Evolutionary conservation across 441 rosid species (phyloP), one percentile per base, ranked within the genome.

Genomic region (Raphanus hybrid): DNA sequence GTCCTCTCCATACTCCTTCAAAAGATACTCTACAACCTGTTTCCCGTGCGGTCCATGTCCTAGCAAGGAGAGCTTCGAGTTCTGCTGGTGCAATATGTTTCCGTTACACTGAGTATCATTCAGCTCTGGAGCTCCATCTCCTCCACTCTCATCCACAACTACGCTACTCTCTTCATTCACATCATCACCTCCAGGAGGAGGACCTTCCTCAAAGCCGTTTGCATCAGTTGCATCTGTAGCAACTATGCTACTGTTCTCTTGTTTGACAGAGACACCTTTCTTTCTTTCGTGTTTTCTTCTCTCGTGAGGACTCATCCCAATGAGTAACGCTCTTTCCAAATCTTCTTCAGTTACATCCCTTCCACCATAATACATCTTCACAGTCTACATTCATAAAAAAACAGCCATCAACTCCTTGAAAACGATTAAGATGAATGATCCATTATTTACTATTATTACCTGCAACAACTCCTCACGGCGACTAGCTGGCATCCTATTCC

Each of bases 41-140:
- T 91, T 87, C 62, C 99, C 99, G 65, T 93, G 97, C 0, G 97
- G 98, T 70, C 99, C 99, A 85, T 93, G 99, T 75, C 99, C 99
- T 77, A 95, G 79, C 58, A 95, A 75, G 16, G 99, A 95, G 37
- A 90, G 77, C 65, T 89, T 92, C 59, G 91, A 82, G 76, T 86
- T 86, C 61, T 80, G 87, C 74, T 75, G 85, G 62, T 85, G 82
- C 54, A 69, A 45, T 35, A 35, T 68, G 61, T 72, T 82, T 39
- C 77, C 89, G 50, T 77, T 78, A 5, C 82, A 67, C 52, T 76
- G 73, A 48, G 78, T 20, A 78, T 78, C 67, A 74, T 75, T 69
- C 34, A 75, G 57, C 73, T 78, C 81, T 3, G 59, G 43, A 8
- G 32, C 59, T 67, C 78, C 87, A 74, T 85, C 85, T 66, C 80